Evolutionary conservation across 345 rosid species (phyloP), one percentile per base, ranked within the genome.

Genomic region (Populus tremula): DNA sequence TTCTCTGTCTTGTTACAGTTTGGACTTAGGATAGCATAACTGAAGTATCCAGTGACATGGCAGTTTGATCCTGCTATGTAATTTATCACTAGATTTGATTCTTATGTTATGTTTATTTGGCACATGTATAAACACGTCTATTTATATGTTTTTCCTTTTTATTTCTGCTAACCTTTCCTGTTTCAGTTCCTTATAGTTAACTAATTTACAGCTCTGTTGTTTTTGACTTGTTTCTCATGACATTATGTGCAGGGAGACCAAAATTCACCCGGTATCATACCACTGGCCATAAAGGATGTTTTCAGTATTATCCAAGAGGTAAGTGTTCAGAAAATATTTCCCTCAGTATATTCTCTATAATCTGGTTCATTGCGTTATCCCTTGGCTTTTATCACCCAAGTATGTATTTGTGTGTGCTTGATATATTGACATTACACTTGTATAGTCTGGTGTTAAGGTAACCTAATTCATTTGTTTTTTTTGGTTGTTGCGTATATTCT

Each of bases 231-330:
- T 78, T 70, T 45, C n/a, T 70, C 74, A 39, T 16, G 29, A 25
- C 29, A n/a, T 45, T 81, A 27, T 84, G 74, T 83, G 66, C 89
- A 96, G 99, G 99, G 99, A 80, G 98, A 96, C 89, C 97, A 92
- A 79, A 87, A 81, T 76, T 89, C 93, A 80, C 99, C 99, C 73
- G 99, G 99, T 73, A 84, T 96, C 79, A 96, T 96, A 75, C 99
- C 99, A 2, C 87, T 96, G 81, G 99, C 99, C 43, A 96, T 96
- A 83, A 96, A 92, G 87, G 99, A 96, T 29, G 99, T 94, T 38
- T 96, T 96, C 88, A 89, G 98, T 92, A 92, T 87, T 49, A 96
- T 96, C 76, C 99, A 96, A 88, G 98, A 96, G 85, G 99, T 90
- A 90, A 89, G 97, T 87, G 67, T 66, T 66, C 25, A 73, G 41